Evolutionary conservation across 1,284 basidiomycete species (phyloP), one percentile per base, ranked within the genome.

Genomic region (Trichosporon asahii): DNA sequence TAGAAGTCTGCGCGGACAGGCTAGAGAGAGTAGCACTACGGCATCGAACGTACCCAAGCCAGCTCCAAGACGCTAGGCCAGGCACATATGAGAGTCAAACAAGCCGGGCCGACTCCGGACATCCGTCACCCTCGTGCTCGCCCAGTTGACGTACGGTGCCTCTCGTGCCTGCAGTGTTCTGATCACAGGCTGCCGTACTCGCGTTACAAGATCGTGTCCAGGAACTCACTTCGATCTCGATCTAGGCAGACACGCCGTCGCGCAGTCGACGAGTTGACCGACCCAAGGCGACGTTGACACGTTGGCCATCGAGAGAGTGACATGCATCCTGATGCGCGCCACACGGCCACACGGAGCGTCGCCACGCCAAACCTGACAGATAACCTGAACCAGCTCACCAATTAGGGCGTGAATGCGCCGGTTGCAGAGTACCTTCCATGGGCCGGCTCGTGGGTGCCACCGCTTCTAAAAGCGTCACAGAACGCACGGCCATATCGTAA

Each of bases 91-190:
- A 9, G 49, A 53, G 21, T 21, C 49, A 53, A 25, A 53, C 23
- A 7, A 11, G 11, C 23, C 40, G 40, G 40, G 40, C 23, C 49
- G 23, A 53, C 49, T 53, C 49, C 49, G 49, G 49, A 53, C 49
- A 53, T 53, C 49, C 49, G 49, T 53, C 49, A 53, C 49, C 49
- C 21, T 53, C 49, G 49, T 53, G 49, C n/a, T 53, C 35, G 35
- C 35, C 11, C 14, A 37, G 9, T 14, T 37, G 35, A 9, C 35
- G 35, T 37, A 37, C 35, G 11, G 35, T 37, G 35, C 35, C 49
- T 53, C 9, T 23, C 7, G 49, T 53, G 49, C 49, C 49, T 53
- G 49, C 49, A 23, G 49, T 7, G 8, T 23, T 53, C 49, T 53
- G 49, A 25, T 53, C 49, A 18, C 49, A 44, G 49, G 18, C 44